Conservation (phyloP, 768 basidiomycete species). For the Lentinula detonsa region DNA sequence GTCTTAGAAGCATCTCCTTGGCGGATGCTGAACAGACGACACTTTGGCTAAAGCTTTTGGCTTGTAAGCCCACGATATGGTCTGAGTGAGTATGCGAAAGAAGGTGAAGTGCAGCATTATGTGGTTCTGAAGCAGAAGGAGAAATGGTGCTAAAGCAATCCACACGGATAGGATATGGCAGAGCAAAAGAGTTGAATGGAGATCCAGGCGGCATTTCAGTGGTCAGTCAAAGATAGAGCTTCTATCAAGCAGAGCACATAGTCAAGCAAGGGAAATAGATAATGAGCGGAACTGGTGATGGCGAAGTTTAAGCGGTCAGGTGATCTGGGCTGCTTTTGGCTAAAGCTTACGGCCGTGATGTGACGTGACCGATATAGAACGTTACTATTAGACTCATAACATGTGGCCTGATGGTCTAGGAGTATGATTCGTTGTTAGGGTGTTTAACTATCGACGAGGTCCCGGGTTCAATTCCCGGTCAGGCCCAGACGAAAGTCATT, state of each 20-base stretch:
- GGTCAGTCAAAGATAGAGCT: too few species aligned
- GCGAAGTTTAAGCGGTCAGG: not conserved
- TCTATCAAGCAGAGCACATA: too few species aligned
- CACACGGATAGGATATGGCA: slow-evolving; percentile 77
- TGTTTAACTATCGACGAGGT: not conserved
- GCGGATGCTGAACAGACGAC: slow-evolving; percentile 81
- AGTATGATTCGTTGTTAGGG: slow-evolving; percentile 3
- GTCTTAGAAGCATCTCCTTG: slow-evolving; percentile 77
- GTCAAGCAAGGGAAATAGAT: not conserved
- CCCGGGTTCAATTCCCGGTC: slow-evolving; percentile 1
- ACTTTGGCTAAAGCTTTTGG: slow-evolving; percentile 64
- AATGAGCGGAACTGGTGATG: not conserved
- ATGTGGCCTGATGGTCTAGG: not conserved
- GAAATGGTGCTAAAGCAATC: slow-evolving; percentile 64
- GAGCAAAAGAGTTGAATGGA: slow-evolving; percentile 69
- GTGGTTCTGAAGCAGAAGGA: slow-evolving; percentile 28
- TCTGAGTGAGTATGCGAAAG: slow-evolving; percentile 89
- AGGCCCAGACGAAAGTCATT: too few species aligned
- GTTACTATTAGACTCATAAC: not conserved
- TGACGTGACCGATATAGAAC: not conserved
- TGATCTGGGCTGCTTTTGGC: not conserved
- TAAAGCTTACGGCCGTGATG: too few species aligned
- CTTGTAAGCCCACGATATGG: slow-evolving; percentile 72
- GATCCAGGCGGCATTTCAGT: slow-evolving; percentile 66
- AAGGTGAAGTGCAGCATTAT: slow-evolving; percentile 44